Conservation (phyloP, 148 eudicot species). For the Mesembryanthemum crystallinum region DNA sequence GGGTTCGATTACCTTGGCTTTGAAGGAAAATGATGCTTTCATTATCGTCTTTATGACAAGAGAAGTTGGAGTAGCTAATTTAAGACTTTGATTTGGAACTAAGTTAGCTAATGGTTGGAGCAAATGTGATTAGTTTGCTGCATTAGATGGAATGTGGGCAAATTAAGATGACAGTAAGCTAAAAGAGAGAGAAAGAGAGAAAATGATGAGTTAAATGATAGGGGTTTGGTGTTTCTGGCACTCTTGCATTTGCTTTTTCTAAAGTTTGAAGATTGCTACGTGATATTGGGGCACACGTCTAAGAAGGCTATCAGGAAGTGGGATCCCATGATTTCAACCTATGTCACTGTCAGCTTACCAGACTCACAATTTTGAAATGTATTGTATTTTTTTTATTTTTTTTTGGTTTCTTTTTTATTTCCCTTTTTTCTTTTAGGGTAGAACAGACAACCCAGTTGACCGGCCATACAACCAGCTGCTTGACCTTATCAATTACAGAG, state of each 20-base stretch:
- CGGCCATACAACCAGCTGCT: background rate
- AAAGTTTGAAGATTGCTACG: conserved; percentile 2
- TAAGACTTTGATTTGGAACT: no score
- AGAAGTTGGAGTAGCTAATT: background rate
- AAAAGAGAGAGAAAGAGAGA: background rate
- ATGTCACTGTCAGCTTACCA: conserved; percentile 26
- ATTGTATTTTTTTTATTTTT: no score
- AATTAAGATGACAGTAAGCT: background rate
- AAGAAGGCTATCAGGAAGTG: conserved; percentile 25
- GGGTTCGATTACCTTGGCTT: conserved; percentile 55
- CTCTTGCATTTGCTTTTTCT: background rate
- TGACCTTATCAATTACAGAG: conserved; percentile 10
- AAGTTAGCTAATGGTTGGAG: conserved; percentile 4
- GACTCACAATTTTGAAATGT: background rate
- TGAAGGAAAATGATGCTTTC: conserved; percentile 47
- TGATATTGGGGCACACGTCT: conserved; percentile 38
- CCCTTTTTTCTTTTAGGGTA: background rate
- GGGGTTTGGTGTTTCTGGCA: conserved; percentile 19
- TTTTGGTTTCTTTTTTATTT: no score
- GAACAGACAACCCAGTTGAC: conserved; percentile 12
- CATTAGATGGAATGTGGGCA: conserved; percentile 11
- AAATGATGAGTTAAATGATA: conserved; percentile 14
- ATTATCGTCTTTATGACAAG: conserved; percentile 24
- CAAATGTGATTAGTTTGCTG: background rate
- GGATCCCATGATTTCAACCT: conserved; percentile 33